Percentiles rank a stretch among this genome's conserved stretches.
Conservation (phyloP, 73 alveolate species). For the Symbiodinium pilosum region DNA sequence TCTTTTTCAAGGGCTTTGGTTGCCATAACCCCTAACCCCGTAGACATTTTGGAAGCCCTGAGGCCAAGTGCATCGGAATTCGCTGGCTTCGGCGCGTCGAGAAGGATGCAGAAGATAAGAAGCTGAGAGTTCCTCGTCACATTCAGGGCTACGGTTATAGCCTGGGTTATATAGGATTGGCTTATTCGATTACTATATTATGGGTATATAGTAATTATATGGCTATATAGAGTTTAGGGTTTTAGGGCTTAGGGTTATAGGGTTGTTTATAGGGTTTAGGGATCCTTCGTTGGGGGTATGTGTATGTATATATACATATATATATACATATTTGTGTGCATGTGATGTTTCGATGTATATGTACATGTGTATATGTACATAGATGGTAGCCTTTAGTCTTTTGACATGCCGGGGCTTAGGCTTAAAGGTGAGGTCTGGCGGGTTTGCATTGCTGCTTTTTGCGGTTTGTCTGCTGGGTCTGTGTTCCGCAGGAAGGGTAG, state of each 20-base stretch:
- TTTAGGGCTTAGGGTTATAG: background rate
- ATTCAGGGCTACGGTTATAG: background rate
- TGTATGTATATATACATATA: too few species aligned
- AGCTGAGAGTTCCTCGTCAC: background rate
- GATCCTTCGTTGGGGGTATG: background rate
- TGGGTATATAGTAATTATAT: too few species aligned
- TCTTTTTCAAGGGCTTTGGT: too few species aligned
- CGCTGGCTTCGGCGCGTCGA: conserved; percentile 69
- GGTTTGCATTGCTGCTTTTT: too few species aligned
- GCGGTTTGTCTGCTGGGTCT: too few species aligned
- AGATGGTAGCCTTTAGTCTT: background rate
- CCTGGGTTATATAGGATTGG: background rate
- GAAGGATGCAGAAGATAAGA: conserved; percentile 32
- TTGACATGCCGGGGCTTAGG: background rate
- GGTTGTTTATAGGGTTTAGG: background rate
- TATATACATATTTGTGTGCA: background rate
- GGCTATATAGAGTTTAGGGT: too few species aligned
- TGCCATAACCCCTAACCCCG: too few species aligned
- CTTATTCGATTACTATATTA: background rate
- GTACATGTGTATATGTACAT: too few species aligned
- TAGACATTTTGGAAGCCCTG: too few species aligned
- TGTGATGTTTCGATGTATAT: background rate
- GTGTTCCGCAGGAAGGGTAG: too few species aligned
- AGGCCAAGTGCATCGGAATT: conserved; percentile 7
- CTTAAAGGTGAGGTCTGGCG: background rate